Evolutionary conservation across 1,284 basidiomycete species (phyloP), one percentile per base, ranked within the genome.

Genomic region (Coniferiporia weirii): DNA sequence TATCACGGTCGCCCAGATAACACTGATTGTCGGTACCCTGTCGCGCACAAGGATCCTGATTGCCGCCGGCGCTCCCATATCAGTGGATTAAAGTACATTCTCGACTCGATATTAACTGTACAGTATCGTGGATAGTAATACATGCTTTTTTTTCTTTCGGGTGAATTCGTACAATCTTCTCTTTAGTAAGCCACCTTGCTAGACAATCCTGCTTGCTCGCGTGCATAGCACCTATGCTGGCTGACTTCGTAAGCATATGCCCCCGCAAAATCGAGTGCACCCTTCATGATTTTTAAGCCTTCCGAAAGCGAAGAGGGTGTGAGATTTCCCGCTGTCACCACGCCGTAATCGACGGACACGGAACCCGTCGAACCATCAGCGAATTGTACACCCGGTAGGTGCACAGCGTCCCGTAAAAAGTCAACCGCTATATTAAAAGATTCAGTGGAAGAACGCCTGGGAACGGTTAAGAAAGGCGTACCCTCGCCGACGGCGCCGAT

Each of bases 401-500:
- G 69, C 3, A 81, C 75, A 7, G 76, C 76, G 13, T 76, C 70
- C 8, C 75, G 73, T 13, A 87, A 66, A 66, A 84, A 77, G 2
- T 67, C 65, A 5, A 80, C 77, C 61, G 74, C 85, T 85, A 47
- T 3, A 27, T 27, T 27, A 5, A 27, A 27, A 27, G 27, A 27
- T 27, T 27, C 5, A 27, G 27, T 27, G 27, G 27, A 27, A 27
- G 27, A 27, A 27, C 5, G 27, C 5, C 5, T 27, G 27, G 5
- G 5, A 27, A 2, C 27, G 3, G 27, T 27, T 27, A 27, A 27
- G 27, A 27, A 27, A 27, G 27, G 27, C 74, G 53, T 49, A 81
- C 84, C 84, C 70, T 84, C 79, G 17, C 88, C 90, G 43, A 86
- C 76, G 4, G 84, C 88, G n/a, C 82, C 86, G 54, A 92, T 88